phyloP scores from a whole-genome alignment of 306 rosid genomes.

The Luffa acutangula region DNA sequence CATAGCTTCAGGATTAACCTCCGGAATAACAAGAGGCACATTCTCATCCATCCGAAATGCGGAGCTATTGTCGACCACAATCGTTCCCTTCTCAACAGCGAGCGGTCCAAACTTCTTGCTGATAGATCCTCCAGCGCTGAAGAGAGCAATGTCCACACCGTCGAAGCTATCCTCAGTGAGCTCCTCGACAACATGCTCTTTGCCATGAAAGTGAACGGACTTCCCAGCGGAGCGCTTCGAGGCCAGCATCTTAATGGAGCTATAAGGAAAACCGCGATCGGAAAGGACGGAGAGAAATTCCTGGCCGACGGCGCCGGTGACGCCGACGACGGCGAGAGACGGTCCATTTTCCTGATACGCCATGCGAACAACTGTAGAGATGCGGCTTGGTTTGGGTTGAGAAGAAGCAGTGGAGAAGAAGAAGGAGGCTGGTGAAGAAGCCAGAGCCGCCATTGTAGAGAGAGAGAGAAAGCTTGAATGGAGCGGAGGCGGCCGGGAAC shows the following conservation, averaged over 20 bases:
- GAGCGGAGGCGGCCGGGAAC: background rate
- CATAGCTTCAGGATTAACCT: slow-evolving; percentile 95
- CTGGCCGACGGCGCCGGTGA: slow-evolving; percentile 97
- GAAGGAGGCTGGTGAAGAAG: slow-evolving; percentile 5
- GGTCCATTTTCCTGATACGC: slow-evolving; percentile 64
- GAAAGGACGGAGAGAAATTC: slow-evolving; percentile 91
- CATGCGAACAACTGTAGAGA: slow-evolving; percentile 40
- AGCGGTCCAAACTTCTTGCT: slow-evolving; percentile 79
- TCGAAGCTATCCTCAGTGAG: slow-evolving; percentile 70
- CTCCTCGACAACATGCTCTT: slow-evolving; percentile 64
- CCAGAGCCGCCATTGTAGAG: slow-evolving; percentile 21
- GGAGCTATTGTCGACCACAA: slow-evolving; percentile 89
- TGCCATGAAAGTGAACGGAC: slow-evolving; percentile 36
- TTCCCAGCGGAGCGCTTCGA: slow-evolving; percentile 89
- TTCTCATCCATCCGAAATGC: slow-evolving; percentile 82
- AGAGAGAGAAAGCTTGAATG: slow-evolving; percentile 18
- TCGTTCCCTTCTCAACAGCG: slow-evolving; percentile 64
- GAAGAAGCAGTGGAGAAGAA: slow-evolving; percentile 14
- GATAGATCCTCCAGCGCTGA: slow-evolving; percentile 94
- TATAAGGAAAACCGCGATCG: slow-evolving; percentile 86
- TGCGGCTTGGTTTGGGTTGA: slow-evolving; percentile 13
- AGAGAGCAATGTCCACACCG: slow-evolving; percentile 82
- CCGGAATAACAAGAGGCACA: slow-evolving; percentile 89
- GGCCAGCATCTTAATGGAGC: slow-evolving; percentile 95
- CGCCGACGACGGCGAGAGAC: slow-evolving; percentile 82